Evolutionary conservation across 2,329 filamentous ascomycete genomes (phyloP), one percentile per base, ranked within the genome.

Genomic region (Hypoxylon sp.): DNA sequence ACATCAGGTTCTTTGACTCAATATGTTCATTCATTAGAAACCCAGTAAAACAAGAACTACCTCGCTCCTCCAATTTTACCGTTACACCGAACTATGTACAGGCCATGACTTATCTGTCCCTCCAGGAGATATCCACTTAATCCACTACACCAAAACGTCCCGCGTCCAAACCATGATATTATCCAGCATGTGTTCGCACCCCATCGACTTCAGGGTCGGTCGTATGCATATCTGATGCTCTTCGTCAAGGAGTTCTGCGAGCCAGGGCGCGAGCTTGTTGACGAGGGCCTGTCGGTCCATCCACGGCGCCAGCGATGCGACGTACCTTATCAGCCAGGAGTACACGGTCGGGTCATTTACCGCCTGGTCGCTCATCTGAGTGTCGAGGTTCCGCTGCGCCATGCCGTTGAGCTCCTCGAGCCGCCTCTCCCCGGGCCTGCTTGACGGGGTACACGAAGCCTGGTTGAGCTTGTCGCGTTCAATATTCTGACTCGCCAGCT

Each of bases 231-330:
- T 18, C 20, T 67, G 67, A 1, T 36, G n/a, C 0, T 56, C 49
- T 48, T 69, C 67, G 48, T 69, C 50, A 2, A 69, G 28, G 16
- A 64, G 9, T 33, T 8, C 2, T 1, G 49, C 67, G 36, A 69
- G 62, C 49, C 50, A 60, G 1, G 67, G 67, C 4, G 14, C 22
- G 2, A 69, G 3, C 52, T 51, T 42, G 5, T 18, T 12, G 0
- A 59, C 18, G 3, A 69, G 57, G 12, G 3, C 22, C 7, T 4
- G 1, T 1, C 64, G 48, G 24, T 69, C 48, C 3, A 69, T 22
- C 67, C 67, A 69, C 4, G 4, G 4, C 36, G 67, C 64, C n/a
- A 69, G 56, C n/a, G 64, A 52, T n/a, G 36, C 48, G 9, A 69
- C 51, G n/a, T 67, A 69, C 28, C 42, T n/a, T 7, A 69, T 8